These are phyloP conservation scores for Suillus placidus DNA, from an alignment of 768 basidiomycete genomes.

Conservation along the genomic window DNA sequence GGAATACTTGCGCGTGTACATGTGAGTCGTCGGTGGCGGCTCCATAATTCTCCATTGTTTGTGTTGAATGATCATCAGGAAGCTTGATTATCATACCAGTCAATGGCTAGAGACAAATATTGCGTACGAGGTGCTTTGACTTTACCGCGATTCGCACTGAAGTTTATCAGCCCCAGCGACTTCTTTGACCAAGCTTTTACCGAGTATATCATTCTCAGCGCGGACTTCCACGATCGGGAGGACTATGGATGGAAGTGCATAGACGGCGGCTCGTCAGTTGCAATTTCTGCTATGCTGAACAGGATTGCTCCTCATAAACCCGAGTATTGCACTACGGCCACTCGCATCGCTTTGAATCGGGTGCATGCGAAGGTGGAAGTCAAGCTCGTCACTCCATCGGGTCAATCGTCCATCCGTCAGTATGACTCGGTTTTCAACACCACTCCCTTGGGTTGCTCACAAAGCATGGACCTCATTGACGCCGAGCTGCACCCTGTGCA, in stretches of 20 bases:
- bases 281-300: slow-evolving; percentile 4
- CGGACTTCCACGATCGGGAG: neutral
- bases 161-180: neutral
- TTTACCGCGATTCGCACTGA: neutral
- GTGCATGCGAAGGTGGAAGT: neutral
- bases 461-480: neutral
- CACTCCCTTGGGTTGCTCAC: neutral
- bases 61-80: neutral
- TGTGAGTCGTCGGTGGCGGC: neutral
- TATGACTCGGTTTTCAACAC: slow-evolving; percentile 6
- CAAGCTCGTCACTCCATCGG: neutral
- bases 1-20: neutral
- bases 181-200: slow-evolving; percentile 1
- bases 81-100: slow-evolving; percentile 1
- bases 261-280: neutral
- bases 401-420: neutral
- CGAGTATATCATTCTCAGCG: neutral
- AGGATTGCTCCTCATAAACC: neutral
- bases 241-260: neutral
- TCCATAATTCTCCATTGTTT: neutral
- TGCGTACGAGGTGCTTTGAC: neutral
- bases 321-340: neutral
- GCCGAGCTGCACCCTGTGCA: neutral
- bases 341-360: slow-evolving; percentile 1
- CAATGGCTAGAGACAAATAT: slow-evolving; percentile 1